Base-by-base conservation (phyloP, 2,329 filamentous ascomycete genomes). In the Penicillium sp. region DNA sequence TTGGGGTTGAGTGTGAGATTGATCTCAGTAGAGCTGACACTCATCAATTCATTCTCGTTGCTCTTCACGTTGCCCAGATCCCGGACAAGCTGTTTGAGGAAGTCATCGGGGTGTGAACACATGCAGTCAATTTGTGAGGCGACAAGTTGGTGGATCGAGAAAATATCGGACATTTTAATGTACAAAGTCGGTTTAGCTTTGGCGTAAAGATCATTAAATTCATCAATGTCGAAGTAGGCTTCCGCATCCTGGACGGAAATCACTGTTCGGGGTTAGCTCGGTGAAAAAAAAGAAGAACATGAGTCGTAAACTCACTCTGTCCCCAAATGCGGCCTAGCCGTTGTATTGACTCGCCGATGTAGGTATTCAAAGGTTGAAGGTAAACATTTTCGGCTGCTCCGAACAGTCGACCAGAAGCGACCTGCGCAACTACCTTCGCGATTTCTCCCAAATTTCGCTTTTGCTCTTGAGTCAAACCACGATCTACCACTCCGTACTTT, bases 141-240 rank as follows among this genome's bases (percentile, higher is more conserved):
- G 53, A 98, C 84, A 22, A 98, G 83, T 62, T 89, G 91, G 76
- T 99, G 96, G 57, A 99, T 93, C 48, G 93, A 90, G 73, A 99
- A 98, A 56, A 99, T 93, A 73, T 99, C 95, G 16, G 90, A 86
- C 85, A 99, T 93, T 79, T 99, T 99, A 80, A 99, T 96, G 79
- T 98, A 99, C n/a, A 99, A 82, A 0, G 93, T 98, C 7, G 95
- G 95, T 75, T 96, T 96, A 62, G 92, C 95, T 73, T 96, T 93
- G 55, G 93, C 90, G 71, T 98, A 98, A 7, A 99, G 83, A 70
- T 99, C 95, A 72, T 97, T 98, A 84, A 95, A 99, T 73, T 98
- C 95, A 71, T 99, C 95, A 72, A 99, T 97, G 74, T 98, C 93
- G 70, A 98, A 99, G 24, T 95, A 95, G 52, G 86, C 84, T 75